These are phyloP conservation scores for Zoysia japonica DNA, from an alignment of 176 grass and related monocot genomes.

Conservation along the genomic window DNA sequence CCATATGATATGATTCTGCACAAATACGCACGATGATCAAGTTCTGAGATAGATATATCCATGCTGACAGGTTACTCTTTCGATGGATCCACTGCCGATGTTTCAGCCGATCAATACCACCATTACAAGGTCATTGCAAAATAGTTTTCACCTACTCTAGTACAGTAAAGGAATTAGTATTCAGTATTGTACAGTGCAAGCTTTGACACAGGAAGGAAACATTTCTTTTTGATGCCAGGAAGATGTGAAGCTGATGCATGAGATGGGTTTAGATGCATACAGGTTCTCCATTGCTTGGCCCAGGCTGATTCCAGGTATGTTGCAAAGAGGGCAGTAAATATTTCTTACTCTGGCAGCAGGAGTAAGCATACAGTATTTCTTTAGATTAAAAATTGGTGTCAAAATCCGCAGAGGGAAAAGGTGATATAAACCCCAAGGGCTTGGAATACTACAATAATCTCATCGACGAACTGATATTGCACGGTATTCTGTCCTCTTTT, in stretches of 20 bases:
- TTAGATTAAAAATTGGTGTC: not conserved
- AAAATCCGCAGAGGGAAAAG: slow-evolving; percentile 56
- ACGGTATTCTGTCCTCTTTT: slow-evolving; percentile 36
- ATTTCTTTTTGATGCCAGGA: slow-evolving; percentile 40
- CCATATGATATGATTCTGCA: not conserved
- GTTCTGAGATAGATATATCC: not conserved
- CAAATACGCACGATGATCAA: not conserved
- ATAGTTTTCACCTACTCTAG: not conserved
- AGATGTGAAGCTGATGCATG: slow-evolving; percentile 83
- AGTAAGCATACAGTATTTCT: not conserved
- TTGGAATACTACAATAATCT: slow-evolving; percentile 80
- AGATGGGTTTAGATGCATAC: slow-evolving; percentile 78
- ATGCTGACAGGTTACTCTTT: slow-evolving; percentile 44
- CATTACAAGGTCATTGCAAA: slow-evolving; percentile 56
- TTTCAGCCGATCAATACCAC: slow-evolving; percentile 72
- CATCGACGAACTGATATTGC: slow-evolving; percentile 62
- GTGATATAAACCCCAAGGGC: slow-evolving; percentile 57
- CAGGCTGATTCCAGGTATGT: slow-evolving; percentile 65
- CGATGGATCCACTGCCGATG: slow-evolving; percentile 45
- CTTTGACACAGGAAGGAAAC: not conserved
- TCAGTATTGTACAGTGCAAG: not conserved
- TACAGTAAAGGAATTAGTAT: not conserved
- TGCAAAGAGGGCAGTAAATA: not conserved
- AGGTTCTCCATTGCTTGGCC: slow-evolving; percentile 84
- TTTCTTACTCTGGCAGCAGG: not conserved